These are phyloP conservation scores for Beta corolliflora DNA, from an alignment of 179 eudicot genomes.

Conservation along the genomic window DNA sequence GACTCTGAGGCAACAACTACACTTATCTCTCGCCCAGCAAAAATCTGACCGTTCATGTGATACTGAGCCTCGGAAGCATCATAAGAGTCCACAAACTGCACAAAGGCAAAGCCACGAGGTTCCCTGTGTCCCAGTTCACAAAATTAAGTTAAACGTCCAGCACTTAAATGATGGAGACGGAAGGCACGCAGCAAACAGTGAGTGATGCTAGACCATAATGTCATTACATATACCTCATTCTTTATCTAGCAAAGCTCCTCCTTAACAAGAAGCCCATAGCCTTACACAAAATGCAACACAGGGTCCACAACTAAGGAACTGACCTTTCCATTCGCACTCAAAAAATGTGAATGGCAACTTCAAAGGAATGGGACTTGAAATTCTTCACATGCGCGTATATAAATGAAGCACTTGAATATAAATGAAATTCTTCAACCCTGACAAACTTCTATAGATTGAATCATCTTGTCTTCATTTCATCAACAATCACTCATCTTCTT, in stretches of 20 bases:
- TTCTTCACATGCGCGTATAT: conserved; percentile 53
- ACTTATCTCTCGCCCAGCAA: conserved; percentile 75
- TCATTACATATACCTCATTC: conserved; percentile 37
- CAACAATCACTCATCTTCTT: conserved; percentile 46
- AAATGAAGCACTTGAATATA: conserved; percentile 51
- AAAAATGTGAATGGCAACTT: conserved; percentile 55
- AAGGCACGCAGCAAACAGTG: conserved; percentile 5
- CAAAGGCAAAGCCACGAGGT: conserved; percentile 87
- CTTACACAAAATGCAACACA: conserved; percentile 30
- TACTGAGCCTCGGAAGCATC: conserved; percentile 76
- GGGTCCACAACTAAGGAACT: conserved; percentile 12
- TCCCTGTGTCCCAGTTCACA: conserved; percentile 44
- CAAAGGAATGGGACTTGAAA: conserved; percentile 61
- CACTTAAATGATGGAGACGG: not conserved
- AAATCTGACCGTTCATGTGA: conserved; percentile 64
- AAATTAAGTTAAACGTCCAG: not conserved
- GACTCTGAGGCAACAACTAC: conserved; percentile 73
- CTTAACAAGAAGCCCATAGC: conserved; percentile 31
- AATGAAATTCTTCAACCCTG: conserved; percentile 39
- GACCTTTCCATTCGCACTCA: conserved; percentile 52
- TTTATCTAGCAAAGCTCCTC: conserved; percentile 32
- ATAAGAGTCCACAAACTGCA: conserved; percentile 66
- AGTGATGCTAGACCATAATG: conserved; percentile 22
- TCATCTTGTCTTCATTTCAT: conserved; percentile 48
- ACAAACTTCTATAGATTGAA: conserved; percentile 36